Evolutionary conservation across 768 basidiomycete species (phyloP).

Genomic region (Phanerodontia chrysosporium): DNA sequence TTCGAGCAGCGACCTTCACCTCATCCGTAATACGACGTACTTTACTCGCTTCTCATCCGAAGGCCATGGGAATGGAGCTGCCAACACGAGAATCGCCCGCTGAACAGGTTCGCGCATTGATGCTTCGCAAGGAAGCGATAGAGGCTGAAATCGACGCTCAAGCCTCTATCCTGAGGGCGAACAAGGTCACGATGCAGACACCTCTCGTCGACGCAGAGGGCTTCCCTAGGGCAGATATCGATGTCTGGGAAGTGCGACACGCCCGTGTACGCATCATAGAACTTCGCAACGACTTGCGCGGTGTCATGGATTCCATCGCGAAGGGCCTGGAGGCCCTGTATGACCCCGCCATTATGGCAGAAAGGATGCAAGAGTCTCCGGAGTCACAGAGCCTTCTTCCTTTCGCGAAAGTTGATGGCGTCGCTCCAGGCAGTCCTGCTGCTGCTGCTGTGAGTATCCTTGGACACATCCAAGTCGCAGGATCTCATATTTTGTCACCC

Average conservation of each 20-base stretch:
- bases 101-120: constrained; percentile 59
- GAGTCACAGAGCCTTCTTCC: constrained; percentile 29
- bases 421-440: constrained; percentile 81
- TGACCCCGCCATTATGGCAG: constrained; percentile 18
- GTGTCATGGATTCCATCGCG: constrained; percentile 61
- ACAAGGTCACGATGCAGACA: constrained; percentile 60
- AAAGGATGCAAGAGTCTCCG: not conserved
- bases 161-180: constrained; percentile 55
- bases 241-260: constrained; percentile 72
- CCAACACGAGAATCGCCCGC: constrained; percentile 42
- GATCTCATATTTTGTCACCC: constrained; percentile 7
- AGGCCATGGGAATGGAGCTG: constrained; percentile 42
- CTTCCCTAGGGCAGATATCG: constrained; percentile 84
- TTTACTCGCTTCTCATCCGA: not conserved
- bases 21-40: no score
- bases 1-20: not conserved
- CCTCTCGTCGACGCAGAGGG: constrained; percentile 84
- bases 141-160: constrained; percentile 68
- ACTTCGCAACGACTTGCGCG: constrained; percentile 72
- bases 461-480: not conserved
- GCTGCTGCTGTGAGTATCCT: constrained; percentile 64
- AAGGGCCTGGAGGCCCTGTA: constrained; percentile 69
- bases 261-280: constrained; percentile 78
- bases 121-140: constrained; percentile 65
- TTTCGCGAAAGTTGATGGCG: constrained; percentile 80